phyloP scores from a whole-genome alignment of 805 yeast species.

The Starmerella roubikii region DNA sequence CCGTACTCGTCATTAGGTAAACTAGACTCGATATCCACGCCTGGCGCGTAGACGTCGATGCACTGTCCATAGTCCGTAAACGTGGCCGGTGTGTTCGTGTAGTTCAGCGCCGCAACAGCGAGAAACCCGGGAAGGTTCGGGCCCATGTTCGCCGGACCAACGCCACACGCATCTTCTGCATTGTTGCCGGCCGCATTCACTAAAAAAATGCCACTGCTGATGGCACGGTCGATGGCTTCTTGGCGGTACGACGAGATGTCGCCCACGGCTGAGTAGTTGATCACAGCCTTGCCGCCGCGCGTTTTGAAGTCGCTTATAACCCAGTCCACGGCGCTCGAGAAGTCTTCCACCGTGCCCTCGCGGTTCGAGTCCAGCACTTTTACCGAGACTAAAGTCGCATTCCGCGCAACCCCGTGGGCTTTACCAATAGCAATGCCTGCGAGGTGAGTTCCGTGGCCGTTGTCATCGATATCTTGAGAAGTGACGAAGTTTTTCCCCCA shows the following conservation, averaged over 20 bases:
- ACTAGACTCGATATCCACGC: constrained; percentile 55
- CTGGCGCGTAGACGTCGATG: constrained; percentile 76
- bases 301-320: constrained; percentile 19
- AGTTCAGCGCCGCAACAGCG: constrained; percentile 80
- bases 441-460: constrained; percentile 94
- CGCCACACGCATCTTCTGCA: constrained; percentile 59
- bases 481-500: constrained; percentile 78
- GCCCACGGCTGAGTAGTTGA: constrained; percentile 22
- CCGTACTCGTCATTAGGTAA: constrained; percentile 10
- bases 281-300: constrained; percentile 20
- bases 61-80: constrained; percentile 94
- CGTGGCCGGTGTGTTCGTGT: constrained; percentile 50
- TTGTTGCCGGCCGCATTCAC: constrained; percentile 48
- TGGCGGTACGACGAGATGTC: constrained; percentile 18
- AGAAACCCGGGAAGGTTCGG: constrained; percentile 41
- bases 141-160: constrained; percentile 75
- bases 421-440: constrained; percentile 88
- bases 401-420: constrained; percentile 72
- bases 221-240: constrained; percentile 18
- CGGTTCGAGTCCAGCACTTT: constrained; percentile 57
- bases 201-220: constrained; percentile 21
- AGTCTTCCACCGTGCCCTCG: constrained; percentile 37
- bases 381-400: constrained; percentile 65
- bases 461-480: constrained; percentile 67
- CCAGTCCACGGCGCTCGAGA: constrained; percentile 26